Evolutionary conservation across 2,329 filamentous ascomycete genomes (phyloP).

Genomic region (Chaetomium strumarium): DNA sequence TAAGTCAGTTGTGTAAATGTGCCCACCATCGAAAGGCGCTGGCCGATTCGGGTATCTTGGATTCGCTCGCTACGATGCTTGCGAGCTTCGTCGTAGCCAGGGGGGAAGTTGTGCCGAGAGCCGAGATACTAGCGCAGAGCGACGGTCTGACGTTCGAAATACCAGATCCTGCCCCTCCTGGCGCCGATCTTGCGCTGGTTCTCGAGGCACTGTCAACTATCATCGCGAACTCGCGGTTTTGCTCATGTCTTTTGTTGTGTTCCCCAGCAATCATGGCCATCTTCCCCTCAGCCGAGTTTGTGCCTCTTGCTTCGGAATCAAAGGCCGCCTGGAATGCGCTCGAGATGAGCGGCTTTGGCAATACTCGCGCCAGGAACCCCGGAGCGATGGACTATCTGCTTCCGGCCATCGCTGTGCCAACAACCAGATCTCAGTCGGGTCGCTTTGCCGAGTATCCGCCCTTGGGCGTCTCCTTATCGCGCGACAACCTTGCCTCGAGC

Average conservation of each 20-base stretch:
- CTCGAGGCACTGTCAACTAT: constrained; percentile 73
- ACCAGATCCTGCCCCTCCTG: constrained; percentile 54
- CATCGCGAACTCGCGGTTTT: constrained; percentile 71
- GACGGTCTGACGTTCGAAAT: constrained; percentile 53
- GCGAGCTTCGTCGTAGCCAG: constrained; percentile 63
- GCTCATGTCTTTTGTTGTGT: constrained; percentile 64
- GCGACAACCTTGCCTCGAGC: constrained; percentile 30
- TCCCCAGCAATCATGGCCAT: constrained; percentile 64
- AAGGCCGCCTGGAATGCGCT: constrained; percentile 47
- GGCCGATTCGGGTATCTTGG: constrained; percentile 66
- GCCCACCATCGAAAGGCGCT: constrained; percentile 67
- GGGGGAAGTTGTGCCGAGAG: constrained; percentile 62
- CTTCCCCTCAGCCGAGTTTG: constrained; percentile 56
- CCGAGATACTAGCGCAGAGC: constrained; percentile 48
- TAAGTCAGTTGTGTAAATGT: constrained; percentile 57
- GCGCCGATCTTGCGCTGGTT: constrained; percentile 59
- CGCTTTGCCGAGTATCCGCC: constrained; percentile 48
- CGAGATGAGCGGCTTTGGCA: constrained; percentile 46
- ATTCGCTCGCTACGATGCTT: constrained; percentile 69
- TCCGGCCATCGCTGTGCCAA: constrained; percentile 45
- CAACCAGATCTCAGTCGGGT: constrained; percentile 28
- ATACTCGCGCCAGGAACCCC: constrained; percentile 37
- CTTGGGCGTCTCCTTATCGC: constrained; percentile 39
- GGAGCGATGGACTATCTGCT: constrained; percentile 62
- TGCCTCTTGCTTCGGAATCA: constrained; percentile 40